Evolutionary conservation across 441 rosid genomes (phyloP), one percentile per base, ranked within the genome.

Genomic region (Gossypium davidsonii): DNA sequence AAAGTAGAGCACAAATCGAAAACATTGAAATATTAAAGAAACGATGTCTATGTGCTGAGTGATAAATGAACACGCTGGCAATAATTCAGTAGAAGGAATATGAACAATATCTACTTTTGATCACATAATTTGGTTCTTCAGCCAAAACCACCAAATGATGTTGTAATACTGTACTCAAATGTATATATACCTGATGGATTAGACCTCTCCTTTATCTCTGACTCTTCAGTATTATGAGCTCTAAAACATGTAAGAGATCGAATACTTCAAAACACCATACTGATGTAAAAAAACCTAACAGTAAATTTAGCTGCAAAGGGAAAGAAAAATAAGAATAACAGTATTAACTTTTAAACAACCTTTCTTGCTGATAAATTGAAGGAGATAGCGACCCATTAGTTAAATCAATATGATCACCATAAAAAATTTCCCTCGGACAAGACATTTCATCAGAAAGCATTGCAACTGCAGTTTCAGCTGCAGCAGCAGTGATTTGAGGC

Each of bases 391-490:
- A 72, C 28, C 84, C 85, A 57, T 83, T 82, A 59, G 64, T 71
- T 17, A 70, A 52, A 15, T 66, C 72, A 71, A 68, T 76, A 61
- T 75, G 84, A 70, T 79, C 75, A 39, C 77, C 82, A 68, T 71
- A 72, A 60, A 92, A 92, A 56, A 84, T 76, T 78, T 87, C 96
- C 79, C 85, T 85, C 31, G 98, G 87, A 82, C 87, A 92, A 28
- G 87, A 84, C 58, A 83, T 83, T 78, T 90, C 93, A 39, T 89
- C 88, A 78, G 96, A 92, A 74, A 95, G 90, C 64, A 87, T 84
- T 18, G 80, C 75, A 53, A 91, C 79, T 73, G 96, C 94, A 77
- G 98, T 91, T 77, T 89, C 84, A 74, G 98, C 92, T 17, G 96
- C 92, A 82, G 92, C 90, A 11, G 86, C 83, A 75, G 91, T 73